Evolutionary conservation across 2,329 filamentous ascomycete species (phyloP), one percentile per base, ranked within the genome.

Genomic region (Phialocephala sp.): DNA sequence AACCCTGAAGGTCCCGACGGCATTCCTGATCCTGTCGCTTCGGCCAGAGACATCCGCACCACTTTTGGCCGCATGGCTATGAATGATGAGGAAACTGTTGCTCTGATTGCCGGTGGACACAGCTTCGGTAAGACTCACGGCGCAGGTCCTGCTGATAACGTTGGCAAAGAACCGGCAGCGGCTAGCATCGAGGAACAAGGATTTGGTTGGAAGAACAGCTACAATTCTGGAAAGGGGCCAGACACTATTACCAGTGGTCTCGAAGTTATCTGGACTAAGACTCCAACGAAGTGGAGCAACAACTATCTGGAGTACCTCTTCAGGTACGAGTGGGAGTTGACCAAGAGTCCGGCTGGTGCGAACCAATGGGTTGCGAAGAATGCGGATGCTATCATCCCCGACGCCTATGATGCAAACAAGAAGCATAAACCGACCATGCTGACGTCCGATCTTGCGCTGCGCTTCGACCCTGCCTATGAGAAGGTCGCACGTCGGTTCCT

Each of bases 91-190:
- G 91, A 94, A 82, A 94, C 91, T 0, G 91, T 91, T 62, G 91
- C 91, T 15, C 81, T 94, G 55, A 93, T 94, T 75, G 89, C 89
- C 45, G 91, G 91, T 75, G 91, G 91, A 45, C 91, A 94, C 82
- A 84, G 87, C 32, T 92, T 94, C 72, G 91, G 91, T 73, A 94
- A 94, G 85, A 92, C 90, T 0, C 91, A 94, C 78, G 91, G 91
- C 72, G 91, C 91, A 37, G 90, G 80, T 64, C 80, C 87, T 18
- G 79, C 83, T 20, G 84, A 85, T 68, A 84, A 92, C 72, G 83
- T 92, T 59, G 89, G 89, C 62, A 78, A 81, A 20, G 91, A 91
- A 77, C 91, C 91, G 22, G 84, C 88, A 73, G 89, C 80, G 14
- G 89, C 89, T 62, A 76, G 78, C 47, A 78, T 94, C 37, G 86